Evolutionary conservation across 2,329 filamentous ascomycete genomes (phyloP).

Genomic region (Fusarium temperatum): DNA sequence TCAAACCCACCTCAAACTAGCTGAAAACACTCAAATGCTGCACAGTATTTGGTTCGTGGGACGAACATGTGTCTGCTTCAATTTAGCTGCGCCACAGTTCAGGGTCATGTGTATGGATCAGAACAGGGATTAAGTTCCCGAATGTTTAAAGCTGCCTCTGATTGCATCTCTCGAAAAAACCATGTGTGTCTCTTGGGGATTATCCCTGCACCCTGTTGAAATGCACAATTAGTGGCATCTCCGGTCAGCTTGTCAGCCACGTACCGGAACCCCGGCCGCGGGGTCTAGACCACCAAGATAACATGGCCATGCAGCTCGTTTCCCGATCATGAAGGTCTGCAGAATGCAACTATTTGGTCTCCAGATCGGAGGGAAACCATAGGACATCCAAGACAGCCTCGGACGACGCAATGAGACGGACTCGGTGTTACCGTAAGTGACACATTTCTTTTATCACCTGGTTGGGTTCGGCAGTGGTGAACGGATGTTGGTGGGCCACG

Average conservation of each 20-base stretch:
- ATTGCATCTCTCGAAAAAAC: not conserved
- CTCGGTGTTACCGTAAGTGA: slow-evolving; percentile 1
- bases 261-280: slow-evolving; percentile 13
- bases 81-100: slow-evolving; percentile 1
- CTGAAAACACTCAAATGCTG: not conserved
- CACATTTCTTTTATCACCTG: not conserved
- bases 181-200: not conserved
- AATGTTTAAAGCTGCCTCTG: slow-evolving; percentile 2
- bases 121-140: slow-evolving; percentile 20
- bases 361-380: slow-evolving; percentile 15
- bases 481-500: slow-evolving; percentile 11
- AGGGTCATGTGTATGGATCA: slow-evolving; percentile 6
- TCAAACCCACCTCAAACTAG: not conserved
- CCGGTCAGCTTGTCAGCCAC: not conserved
- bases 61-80: not conserved
- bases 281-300: slow-evolving; percentile 27
- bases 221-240: not conserved
- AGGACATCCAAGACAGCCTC: not conserved
- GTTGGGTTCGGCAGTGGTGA: slow-evolving; percentile 8
- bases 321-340: slow-evolving; percentile 14
- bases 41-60: not conserved
- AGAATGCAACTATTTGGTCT: not conserved
- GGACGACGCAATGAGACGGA: not conserved
- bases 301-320: not conserved
- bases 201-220: not conserved